phyloP scores from a whole-genome alignment of 768 basidiomycete genomes.

The Astraeus odoratus region DNA sequence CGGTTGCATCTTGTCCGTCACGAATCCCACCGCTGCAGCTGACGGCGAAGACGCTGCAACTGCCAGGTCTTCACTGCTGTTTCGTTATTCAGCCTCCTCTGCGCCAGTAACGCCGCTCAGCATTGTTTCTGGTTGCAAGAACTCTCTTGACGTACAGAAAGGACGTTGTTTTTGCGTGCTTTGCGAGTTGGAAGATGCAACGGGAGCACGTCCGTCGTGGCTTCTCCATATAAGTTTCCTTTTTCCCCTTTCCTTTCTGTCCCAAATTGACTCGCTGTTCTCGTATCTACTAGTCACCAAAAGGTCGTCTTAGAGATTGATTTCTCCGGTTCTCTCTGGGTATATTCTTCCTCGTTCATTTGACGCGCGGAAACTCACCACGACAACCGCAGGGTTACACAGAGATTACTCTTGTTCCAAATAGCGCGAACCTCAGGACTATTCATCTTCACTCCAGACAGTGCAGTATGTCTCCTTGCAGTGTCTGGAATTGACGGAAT shows the following conservation, averaged over 20 bases:
- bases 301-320: constrained; percentile 92
- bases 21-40: constrained; percentile 18
- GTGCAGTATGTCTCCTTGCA: constrained; percentile 53
- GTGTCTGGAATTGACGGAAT: constrained; percentile 10
- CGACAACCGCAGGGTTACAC: constrained; percentile 63
- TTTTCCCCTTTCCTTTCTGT: constrained; percentile 15
- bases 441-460: constrained; percentile 86
- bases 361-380: constrained; percentile 15
- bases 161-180: background rate
- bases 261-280: constrained; percentile 38
- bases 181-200: constrained; percentile 42
- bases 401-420: constrained; percentile 84
- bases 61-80: constrained; percentile 4
- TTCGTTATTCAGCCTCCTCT: constrained; percentile 3
- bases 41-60: constrained; percentile 11
- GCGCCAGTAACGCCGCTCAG: background rate
- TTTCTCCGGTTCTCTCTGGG: constrained; percentile 83
- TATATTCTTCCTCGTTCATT: constrained; percentile 33
- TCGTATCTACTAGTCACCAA: constrained; percentile 86
- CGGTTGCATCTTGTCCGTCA: constrained; percentile 22
- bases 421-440: constrained; percentile 68
- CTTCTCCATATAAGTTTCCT: constrained; percentile 80
- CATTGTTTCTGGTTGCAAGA: background rate
- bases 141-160: background rate
- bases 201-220: constrained; percentile 76